Evolutionary conservation across 371 early-diverging fungal species (phyloP), one percentile per base, ranked within the genome.

Genomic region (Mucor velutinosus): DNA sequence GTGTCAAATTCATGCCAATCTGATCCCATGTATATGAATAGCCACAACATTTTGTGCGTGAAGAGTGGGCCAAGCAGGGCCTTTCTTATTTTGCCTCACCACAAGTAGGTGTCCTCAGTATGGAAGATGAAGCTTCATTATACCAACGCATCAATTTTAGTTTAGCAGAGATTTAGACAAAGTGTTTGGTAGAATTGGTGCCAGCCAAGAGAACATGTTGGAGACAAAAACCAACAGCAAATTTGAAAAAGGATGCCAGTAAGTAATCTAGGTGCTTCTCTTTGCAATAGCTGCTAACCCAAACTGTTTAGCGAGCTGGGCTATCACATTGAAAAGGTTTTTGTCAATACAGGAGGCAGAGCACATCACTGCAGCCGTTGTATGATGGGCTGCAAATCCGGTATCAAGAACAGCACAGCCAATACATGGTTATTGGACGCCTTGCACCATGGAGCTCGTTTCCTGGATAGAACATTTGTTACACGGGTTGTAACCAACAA

Each of bases 31-130:
- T 15, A 11, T 7, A n/a, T 56, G n/a, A n/a, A 19, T 68, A 86
- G 76, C 82, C 81, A 4, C 91, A 88, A 55, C 72, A 87, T 65
- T 82, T 73, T 69, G 82, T 89, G 30, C 88, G 93, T 17, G 83
- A 88, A 69, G 93, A 93, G 66, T 93, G 94, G 94, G 87, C 90
- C 8, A 81, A 82, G 37, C 67, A 79, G 62, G 88, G 90, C 4
- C 75, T 93, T 4, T 64, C 81, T 45, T 72, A 87, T 66, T 91
- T 92, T 66, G 39, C 67, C 1, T 79, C 89, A 1, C 4, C 41
- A 5, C 14, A 62, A 14, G 45, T 45, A 68, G 84, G 41, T 69
- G 81, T 33, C 80, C 78, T 15, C 76, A 84, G 1, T 33, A 1
- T 33, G 30, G 3, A 30, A 2, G 3, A 30, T 3, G 37, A 6